phyloP scores from a whole-genome alignment of 352 stramenopile species.

The Phytophthora idaei region DNA sequence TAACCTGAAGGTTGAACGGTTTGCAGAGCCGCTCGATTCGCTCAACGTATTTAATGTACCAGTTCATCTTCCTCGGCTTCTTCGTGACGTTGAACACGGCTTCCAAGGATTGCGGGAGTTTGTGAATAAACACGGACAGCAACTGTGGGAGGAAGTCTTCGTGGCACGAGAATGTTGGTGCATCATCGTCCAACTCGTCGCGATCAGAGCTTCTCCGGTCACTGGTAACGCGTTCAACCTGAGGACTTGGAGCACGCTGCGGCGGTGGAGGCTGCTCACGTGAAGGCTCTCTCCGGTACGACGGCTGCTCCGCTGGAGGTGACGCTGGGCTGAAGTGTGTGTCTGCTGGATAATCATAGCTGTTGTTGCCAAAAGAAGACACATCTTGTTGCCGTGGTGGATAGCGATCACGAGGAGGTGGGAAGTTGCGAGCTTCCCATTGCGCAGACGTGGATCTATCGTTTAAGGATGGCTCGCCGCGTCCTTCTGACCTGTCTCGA shows the following conservation, averaged over 20 bases:
- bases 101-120: conserved; percentile 52
- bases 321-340: conserved; percentile 31
- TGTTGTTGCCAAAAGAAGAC: conserved; percentile 8
- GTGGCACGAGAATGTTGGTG: conserved; percentile 53
- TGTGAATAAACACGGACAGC: conserved; percentile 58
- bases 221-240: conserved; percentile 3
- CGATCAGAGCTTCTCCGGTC: conserved; percentile 5
- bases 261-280: conserved; percentile 5
- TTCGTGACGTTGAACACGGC: conserved; percentile 70
- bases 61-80: conserved; percentile 73
- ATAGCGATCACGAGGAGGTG: conserved; percentile 25
- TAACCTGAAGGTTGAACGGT: conserved; percentile 45
- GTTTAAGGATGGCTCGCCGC: conserved; percentile 11
- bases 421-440: conserved; percentile 22
- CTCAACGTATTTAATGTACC: conserved; percentile 70
- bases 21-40: conserved; percentile 52
- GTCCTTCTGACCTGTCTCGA: conserved; percentile 14
- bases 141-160: conserved; percentile 56
- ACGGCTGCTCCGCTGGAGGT: conserved; percentile 17
- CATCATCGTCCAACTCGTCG: conserved; percentile 31
- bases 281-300: conserved; percentile 20
- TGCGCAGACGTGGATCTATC: conserved; percentile 4
- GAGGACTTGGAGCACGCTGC: conserved; percentile 23
- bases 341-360: conserved; percentile 28
- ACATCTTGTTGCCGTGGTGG: conserved; percentile 17